Base-by-base conservation (phyloP, 1,284 basidiomycete genomes). In the Ceratobasidium theobromae region DNA sequence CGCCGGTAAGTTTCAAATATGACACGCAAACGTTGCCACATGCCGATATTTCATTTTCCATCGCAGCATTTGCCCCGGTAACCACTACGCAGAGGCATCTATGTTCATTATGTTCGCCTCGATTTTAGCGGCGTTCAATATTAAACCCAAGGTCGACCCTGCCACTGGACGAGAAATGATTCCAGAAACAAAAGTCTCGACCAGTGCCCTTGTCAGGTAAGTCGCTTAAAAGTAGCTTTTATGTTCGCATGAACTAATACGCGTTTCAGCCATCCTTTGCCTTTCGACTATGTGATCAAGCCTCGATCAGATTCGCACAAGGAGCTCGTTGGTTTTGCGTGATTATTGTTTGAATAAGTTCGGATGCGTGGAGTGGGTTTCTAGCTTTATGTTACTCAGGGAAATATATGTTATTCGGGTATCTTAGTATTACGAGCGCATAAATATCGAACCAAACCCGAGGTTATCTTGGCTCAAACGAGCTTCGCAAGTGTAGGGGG, bases 21-120 rank as follows among this genome's bases (percentile, higher is more conserved):
- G 40, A 9, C 53, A 40, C 46, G 52, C 49, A 32, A 53, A 53
- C 21, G 51, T 33, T 18, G 41, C 35, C 11, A 38, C 48, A 16
- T 8, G 11, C 11, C 43, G 25, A 6, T 35, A 30, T 16, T 46
- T 58, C 27, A 58, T 48, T 28, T n/a, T n/a, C n/a, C n/a, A n/a
- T n/a, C 43, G 9, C 43, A 9, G 65, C 4, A 4, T 40, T n/a
- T 66, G 65, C 51, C 65, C 52, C 12, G 65, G 65, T 21, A 58
- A 35, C 14, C 3, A 32, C 9, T 66, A 62, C 33, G 62, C 51
- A 9, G 49, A 65, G n/a, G 33, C 38, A 6, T 46, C 55, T 2
- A 27, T 58, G 41, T 58, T 58, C 27, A 58, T 58, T 21, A 58
- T 48, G 16, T 46, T 65, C 35, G 51, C 62, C 6, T 53, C 62